Evolutionary conservation across 495 filamentous ascomycete genomes (phyloP).

Genomic region (Diplogelasinospora grovesii): DNA sequence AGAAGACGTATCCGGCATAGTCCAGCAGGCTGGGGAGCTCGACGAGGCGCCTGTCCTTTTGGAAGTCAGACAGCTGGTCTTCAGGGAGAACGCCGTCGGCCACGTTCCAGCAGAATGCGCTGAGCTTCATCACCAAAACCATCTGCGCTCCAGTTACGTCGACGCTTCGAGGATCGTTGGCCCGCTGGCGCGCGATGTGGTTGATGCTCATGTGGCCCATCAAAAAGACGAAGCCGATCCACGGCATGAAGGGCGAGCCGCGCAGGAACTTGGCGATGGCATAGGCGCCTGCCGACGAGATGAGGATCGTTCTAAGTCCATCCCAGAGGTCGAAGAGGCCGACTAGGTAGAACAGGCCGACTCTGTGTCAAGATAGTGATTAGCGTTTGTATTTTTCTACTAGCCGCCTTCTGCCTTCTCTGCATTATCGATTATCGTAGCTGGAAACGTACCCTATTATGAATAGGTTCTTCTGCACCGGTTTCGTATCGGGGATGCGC

Average conservation of each 20-base stretch:
- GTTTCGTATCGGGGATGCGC: constrained; percentile 77
- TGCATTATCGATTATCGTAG: not conserved
- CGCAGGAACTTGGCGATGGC: constrained; percentile 71
- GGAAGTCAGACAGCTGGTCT: constrained; percentile 72
- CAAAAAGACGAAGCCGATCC: constrained; percentile 87
- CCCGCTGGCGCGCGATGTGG: constrained; percentile 74
- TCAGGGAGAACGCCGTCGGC: constrained; percentile 79
- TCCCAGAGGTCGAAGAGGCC: constrained; percentile 94
- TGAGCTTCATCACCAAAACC: constrained; percentile 98
- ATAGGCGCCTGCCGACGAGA: constrained; percentile 75
- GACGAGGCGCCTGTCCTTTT: constrained; percentile 72
- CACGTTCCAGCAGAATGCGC: constrained; percentile 94
- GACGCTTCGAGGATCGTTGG: constrained; percentile 54
- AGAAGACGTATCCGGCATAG: constrained; percentile 83
- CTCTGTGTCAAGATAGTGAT: constrained; percentile 24
- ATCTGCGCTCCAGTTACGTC: constrained; percentile 97
- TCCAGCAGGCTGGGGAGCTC: constrained; percentile 69
- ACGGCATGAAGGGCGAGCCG: constrained; percentile 94
- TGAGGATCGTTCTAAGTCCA: constrained; percentile 71
- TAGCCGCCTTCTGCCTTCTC: not conserved
- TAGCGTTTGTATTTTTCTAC: constrained; percentile 6
- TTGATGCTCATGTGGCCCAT: constrained; percentile 94
- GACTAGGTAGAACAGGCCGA: constrained; percentile 82
- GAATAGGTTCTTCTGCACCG: constrained; percentile 85
- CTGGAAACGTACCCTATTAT: constrained; percentile 57